A percentile compares a stretch with the other conserved stretches of the same genome.
phyloP scores from a whole-genome alignment of 257 asterid genomes.

The Gentiana macrophylla region DNA sequence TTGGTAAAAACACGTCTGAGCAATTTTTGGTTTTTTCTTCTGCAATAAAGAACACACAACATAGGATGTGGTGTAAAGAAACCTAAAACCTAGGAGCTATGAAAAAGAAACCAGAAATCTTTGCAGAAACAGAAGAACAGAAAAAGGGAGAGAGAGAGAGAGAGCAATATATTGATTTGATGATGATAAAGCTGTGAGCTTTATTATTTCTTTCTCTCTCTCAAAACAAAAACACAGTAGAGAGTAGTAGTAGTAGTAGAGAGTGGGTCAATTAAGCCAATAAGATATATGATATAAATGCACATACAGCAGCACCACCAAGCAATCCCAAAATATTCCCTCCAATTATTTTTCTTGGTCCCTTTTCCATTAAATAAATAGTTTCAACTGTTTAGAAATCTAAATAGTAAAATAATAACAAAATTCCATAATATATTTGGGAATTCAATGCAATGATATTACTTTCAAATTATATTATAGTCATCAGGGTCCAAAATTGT shows the following conservation, averaged over 20 bases:
- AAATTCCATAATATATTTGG: conserved; percentile 5
- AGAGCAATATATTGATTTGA: conserved; percentile 24
- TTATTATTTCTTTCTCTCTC: conserved; percentile 16
- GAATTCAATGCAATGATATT: not conserved
- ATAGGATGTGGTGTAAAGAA: conserved; percentile 22
- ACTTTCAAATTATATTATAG: not conserved
- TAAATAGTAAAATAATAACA: conserved; percentile 19
- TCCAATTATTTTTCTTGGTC: conserved; percentile 30
- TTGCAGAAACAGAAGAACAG: conserved; percentile 12
- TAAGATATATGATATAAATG: conserved; percentile 11
- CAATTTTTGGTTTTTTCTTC: not conserved
- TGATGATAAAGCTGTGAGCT: conserved; percentile 6
- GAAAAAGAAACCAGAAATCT: conserved; percentile 16
- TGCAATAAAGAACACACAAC: conserved; percentile 26
- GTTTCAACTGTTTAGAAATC: conserved; percentile 24
- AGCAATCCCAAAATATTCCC: conserved; percentile 17
- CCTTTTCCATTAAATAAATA: conserved; percentile 15
- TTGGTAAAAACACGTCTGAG: conserved; percentile 2
- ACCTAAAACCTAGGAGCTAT: conserved; percentile 32
- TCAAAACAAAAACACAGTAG: conserved; percentile 4
- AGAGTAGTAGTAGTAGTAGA: too few species aligned
- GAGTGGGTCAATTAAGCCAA: conserved; percentile 37
- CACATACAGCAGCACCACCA: conserved; percentile 20
- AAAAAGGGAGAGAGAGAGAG: conserved; percentile 7
- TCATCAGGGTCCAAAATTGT: not conserved